phyloP scores from a whole-genome alignment of 768 basidiomycete species.

The Suillus plorans region DNA sequence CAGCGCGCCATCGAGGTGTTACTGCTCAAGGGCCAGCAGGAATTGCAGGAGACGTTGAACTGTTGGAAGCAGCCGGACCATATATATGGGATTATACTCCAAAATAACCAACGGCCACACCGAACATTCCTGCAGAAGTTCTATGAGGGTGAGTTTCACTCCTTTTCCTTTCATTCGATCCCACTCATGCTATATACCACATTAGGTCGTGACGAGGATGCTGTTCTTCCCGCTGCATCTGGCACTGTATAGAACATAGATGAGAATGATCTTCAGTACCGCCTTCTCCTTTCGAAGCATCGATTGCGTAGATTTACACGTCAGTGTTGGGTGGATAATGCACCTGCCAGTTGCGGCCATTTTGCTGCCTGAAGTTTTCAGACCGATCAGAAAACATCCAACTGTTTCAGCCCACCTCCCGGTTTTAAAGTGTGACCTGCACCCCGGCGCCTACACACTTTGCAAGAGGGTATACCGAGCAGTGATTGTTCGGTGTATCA shows the following conservation, averaged over 20 bases:
- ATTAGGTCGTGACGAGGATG: conserved; percentile 75
- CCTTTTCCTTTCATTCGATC: neutral
- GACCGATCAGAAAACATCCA: neutral
- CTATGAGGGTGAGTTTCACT: conserved; percentile 62
- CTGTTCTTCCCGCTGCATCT: conserved; percentile 66
- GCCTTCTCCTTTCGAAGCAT: neutral
- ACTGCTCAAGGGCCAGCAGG: conserved; percentile 78
- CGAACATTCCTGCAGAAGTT: conserved; percentile 81
- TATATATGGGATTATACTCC: conserved; percentile 67
- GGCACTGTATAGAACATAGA: conserved; percentile 26
- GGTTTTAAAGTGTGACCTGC: neutral
- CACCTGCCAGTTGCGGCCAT: neutral
- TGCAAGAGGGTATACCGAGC: neutral
- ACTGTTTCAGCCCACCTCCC: neutral
- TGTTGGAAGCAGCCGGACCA: conserved; percentile 90
- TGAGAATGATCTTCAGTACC: neutral
- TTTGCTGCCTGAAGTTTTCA: neutral
- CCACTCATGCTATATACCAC: neutral
- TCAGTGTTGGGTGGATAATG: too few species aligned
- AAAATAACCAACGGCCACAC: conserved; percentile 43
- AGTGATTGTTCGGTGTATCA: neutral
- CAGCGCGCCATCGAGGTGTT: conserved; percentile 81
- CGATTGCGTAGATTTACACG: neutral
- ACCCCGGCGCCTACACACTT: too few species aligned
- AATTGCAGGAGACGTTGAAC: conserved; percentile 94